Percentiles rank a stretch among this genome's conserved stretches.
Evolutionary conservation across 2,329 filamentous ascomycete species (phyloP).

Genomic region (Aureobasidium sp.): DNA sequence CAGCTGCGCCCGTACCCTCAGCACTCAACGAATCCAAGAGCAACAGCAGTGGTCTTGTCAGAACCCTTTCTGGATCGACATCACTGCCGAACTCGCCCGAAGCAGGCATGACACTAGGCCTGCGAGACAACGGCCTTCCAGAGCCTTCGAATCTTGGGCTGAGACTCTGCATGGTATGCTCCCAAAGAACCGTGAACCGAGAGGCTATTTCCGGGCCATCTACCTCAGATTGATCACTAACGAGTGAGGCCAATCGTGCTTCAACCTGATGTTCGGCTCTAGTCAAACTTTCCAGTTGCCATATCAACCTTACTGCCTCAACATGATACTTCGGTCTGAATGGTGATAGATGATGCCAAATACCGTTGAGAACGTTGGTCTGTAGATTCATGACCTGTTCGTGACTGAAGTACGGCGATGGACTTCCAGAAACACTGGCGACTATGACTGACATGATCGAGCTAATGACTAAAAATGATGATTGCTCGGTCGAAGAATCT

Average conservation of each 20-base stretch:
- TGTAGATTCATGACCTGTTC: constrained; percentile 57
- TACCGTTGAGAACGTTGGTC: constrained; percentile 58
- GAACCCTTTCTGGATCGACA: constrained; percentile 62
- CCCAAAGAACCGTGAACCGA: constrained; percentile 72
- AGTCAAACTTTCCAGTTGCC: constrained; percentile 74
- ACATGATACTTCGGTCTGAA: constrained; percentile 87
- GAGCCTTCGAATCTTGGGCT: constrained; percentile 12
- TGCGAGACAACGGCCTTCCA: constrained; percentile 22
- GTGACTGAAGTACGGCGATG: constrained; percentile 14
- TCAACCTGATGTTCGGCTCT: constrained; percentile 6
- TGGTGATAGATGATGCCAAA: constrained; percentile 79
- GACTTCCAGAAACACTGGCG: background rate
- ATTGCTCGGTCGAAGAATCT: background rate
- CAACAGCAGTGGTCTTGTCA: constrained; percentile 74
- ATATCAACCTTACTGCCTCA: constrained; percentile 78
- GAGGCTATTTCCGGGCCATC: constrained; percentile 50
- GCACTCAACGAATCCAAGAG: constrained; percentile 72
- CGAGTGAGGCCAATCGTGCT: constrained; percentile 12
- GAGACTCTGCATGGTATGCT: constrained; percentile 51
- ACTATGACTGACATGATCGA: constrained; percentile 21
- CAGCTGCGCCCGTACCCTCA: constrained; percentile 64
- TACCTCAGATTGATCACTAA: background rate
- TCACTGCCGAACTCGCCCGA: constrained; percentile 38
- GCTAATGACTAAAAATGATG: constrained; percentile 21
- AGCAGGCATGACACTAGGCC: constrained; percentile 24